Percentiles rank a stretch among this genome's conserved stretches.
Evolutionary conservation across 2,329 filamentous ascomycete species (phyloP).

Genomic region (Mollisiaceae sp.): DNA sequence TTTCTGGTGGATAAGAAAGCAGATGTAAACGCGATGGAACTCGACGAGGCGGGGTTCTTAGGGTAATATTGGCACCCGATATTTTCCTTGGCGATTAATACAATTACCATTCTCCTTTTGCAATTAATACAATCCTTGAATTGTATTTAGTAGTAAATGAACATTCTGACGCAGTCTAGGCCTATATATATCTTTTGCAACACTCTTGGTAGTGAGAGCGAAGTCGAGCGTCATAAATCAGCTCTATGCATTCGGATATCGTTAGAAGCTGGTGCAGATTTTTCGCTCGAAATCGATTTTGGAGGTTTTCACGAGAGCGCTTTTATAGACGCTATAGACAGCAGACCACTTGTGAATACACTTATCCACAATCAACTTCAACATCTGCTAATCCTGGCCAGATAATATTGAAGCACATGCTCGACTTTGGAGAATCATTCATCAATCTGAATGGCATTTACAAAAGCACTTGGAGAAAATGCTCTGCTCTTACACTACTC

Average conservation of each 20-base stretch:
- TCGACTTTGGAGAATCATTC: slow-evolving; percentile 26
- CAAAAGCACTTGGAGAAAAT: background rate
- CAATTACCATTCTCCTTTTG: slow-evolving; percentile 8
- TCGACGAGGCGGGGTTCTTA: no score
- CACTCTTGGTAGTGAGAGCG: background rate
- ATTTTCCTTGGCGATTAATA: slow-evolving; percentile 9
- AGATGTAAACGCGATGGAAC: slow-evolving; percentile 28
- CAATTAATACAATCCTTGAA: slow-evolving; percentile 7
- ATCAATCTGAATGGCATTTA: slow-evolving; percentile 13
- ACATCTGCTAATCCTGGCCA: slow-evolving; percentile 19
- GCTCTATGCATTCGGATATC: slow-evolving; percentile 21
- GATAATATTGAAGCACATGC: slow-evolving; percentile 18
- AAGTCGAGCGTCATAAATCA: slow-evolving; percentile 2
- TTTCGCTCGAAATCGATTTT: slow-evolving; percentile 6
- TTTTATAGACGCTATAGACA: background rate
- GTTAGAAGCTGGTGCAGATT: slow-evolving; percentile 26
- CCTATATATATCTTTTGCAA: slow-evolving; percentile 9
- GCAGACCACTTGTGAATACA: slow-evolving; percentile 16
- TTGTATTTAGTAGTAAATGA: slow-evolving; percentile 3
- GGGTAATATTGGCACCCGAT: slow-evolving; percentile 17
- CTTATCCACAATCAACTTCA: slow-evolving; percentile 1
- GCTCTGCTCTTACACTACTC: slow-evolving; percentile 14
- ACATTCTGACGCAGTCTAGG: slow-evolving; percentile 18
- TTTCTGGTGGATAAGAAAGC: slow-evolving; percentile 24
- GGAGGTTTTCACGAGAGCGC: background rate